Percentiles rank a stretch among this genome's conserved stretches.
Evolutionary conservation across 495 filamentous ascomycete species (phyloP).

Genomic region (Glutinoglossum americanum): DNA sequence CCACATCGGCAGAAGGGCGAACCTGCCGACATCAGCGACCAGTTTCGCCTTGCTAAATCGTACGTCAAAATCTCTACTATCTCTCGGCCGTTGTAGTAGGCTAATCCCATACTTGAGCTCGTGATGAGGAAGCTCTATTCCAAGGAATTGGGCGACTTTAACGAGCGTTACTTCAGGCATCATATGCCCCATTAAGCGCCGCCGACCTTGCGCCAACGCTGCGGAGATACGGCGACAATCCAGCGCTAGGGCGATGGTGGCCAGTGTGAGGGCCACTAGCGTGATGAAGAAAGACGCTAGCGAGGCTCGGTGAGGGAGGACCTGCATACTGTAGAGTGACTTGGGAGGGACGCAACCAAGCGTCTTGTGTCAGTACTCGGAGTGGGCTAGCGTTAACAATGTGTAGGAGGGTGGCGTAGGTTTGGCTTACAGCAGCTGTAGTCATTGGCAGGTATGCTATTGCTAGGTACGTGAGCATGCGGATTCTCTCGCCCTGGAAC

Average conservation of each 20-base stretch:
- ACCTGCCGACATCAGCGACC: no score
- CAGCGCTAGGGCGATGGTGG: background rate
- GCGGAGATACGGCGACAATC: background rate
- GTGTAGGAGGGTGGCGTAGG: no score
- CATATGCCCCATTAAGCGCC: no score
- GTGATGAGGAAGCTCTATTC: no score
- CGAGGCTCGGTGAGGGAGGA: background rate
- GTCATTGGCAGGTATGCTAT: background rate
- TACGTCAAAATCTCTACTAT: no score
- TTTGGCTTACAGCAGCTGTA: background rate
- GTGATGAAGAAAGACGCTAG: background rate
- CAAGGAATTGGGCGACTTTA: no score
- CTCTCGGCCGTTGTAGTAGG: no score
- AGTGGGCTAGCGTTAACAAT: background rate
- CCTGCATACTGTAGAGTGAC: background rate
- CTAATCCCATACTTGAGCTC: no score
- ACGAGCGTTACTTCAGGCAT: no score
- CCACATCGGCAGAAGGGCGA: no score
- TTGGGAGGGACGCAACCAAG: background rate
- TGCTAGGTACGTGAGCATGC: background rate
- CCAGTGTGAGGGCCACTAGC: background rate
- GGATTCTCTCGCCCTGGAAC: background rate
- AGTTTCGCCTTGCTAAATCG: no score
- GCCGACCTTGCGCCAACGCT: background rate
- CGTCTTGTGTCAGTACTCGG: no score